Evolutionary conservation across 2,329 filamentous ascomycete genomes (phyloP).

Genomic region (Nemania abortiva): DNA sequence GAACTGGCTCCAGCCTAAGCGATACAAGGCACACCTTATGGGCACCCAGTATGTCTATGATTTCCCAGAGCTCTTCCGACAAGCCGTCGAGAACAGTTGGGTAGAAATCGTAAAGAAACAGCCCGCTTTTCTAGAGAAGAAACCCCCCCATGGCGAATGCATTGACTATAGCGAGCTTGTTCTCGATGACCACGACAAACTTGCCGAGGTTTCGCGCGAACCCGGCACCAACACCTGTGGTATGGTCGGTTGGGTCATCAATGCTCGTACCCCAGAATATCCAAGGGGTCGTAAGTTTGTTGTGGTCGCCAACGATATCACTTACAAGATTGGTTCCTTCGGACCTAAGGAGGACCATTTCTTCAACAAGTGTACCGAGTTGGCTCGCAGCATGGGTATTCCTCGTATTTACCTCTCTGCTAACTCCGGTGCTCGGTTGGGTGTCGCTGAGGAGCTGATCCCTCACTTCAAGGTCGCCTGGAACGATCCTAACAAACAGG

Average conservation of each 20-base stretch:
- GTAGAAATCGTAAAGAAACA: conserved; percentile 79
- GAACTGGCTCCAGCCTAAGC: conserved; percentile 98
- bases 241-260: conserved; percentile 99
- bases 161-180: conserved; percentile 95
- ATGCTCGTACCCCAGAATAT: conserved; percentile 94
- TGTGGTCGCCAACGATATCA: conserved; percentile 98
- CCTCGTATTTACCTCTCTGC: conserved; percentile 97
- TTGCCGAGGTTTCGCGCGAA: conserved; percentile 93
- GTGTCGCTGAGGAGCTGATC: conserved; percentile 95
- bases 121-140: conserved; percentile 79
- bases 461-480: conserved; percentile 97
- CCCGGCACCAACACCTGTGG: conserved; percentile 95
- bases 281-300: conserved; percentile 92
- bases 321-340: conserved; percentile 98
- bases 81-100: conserved; percentile 98
- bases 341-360: conserved; percentile 96
- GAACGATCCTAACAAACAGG: conserved; percentile 85
- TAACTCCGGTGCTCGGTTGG: conserved; percentile 97
- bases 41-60: conserved; percentile 99
- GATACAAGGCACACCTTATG: conserved; percentile 99
- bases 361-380: conserved; percentile 98
- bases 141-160: conserved; percentile 88
- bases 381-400: conserved; percentile 93
- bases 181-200: conserved; percentile 90
- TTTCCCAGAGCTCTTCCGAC: conserved; percentile 98